Evolutionary conservation across 305 asterid genomes (phyloP), one percentile per base, ranked within the genome.

Genomic region (Plantago coronopus): DNA sequence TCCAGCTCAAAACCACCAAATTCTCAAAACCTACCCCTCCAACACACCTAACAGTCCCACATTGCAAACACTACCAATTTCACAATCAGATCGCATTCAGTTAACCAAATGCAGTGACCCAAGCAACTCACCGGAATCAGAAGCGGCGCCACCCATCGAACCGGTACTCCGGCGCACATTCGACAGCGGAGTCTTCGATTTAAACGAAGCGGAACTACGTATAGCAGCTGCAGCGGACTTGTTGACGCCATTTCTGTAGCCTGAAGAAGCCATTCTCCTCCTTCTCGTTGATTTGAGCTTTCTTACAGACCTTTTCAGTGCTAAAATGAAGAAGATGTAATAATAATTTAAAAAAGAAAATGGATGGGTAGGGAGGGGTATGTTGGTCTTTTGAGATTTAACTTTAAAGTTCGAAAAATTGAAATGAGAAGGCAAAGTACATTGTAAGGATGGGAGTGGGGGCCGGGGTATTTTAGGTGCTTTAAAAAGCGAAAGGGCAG

Each of bases 231-330:
- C 80, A 34, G 86, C 69, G 20, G 81, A 76, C 66, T 77, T 91
- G 61, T 72, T 79, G 51, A 69, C 76, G 75, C 95, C 93, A 55
- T 84, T 84, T 59, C 90, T 66, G 71, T 70, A 72, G 61, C 76
- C 82, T 51, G 82, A 83, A 7, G 91, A 72, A 65, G 95, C 86
- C 95, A 85, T 85, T 64, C 25, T 34, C 47, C 69, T 55, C 54
- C 54, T 50, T 12, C 38, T 59, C 40, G 11, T 16, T 15, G 46
- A 46, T 57, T 51, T 57, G 13, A 65, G 44, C 54, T 19, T 59
- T 27, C 19, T 53, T 51, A 31, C 21, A 14, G n/a, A n/a, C n/a
- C n/a, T 17, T 18, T 18, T 48, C 19, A 17, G 19, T 17, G 21
- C 8, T 1, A 16, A 46, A 4, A 46, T n/a, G 2, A 1, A 46